These are phyloP conservation scores for Plasmodium malariae DNA, from an alignment of 169 alveolate species.

Conservation along the genomic window DNA sequence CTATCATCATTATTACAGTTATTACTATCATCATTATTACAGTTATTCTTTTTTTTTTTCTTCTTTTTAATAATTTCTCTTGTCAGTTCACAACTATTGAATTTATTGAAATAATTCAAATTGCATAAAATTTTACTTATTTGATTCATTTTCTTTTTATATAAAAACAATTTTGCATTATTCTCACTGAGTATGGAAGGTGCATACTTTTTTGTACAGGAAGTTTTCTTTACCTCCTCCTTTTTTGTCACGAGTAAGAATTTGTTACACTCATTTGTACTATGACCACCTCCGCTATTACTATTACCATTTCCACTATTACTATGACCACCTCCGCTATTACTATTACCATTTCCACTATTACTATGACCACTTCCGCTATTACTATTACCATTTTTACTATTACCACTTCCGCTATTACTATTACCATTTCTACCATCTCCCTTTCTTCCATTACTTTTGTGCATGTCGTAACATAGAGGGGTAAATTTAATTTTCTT, in stretches of 20 bases:
- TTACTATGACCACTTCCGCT: background rate
- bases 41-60: background rate
- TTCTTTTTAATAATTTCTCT: background rate
- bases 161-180: no score
- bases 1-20: background rate
- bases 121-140: slow-evolving; percentile 46
- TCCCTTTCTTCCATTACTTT: no score
- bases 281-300: no score
- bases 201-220: no score
- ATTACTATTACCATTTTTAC: background rate
- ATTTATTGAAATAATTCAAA: slow-evolving; percentile 27
- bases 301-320: background rate
- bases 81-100: slow-evolving; percentile 28
- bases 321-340: background rate
- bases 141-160: slow-evolving; percentile 60
- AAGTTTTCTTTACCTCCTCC: no score
- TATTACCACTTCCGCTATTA: no score
- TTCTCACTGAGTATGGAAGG: no score
- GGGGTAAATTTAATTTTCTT: background rate
- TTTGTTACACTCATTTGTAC: no score
- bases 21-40: background rate
- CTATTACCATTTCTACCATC: no score
- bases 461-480: no score
- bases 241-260: no score
- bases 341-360: background rate